phyloP scores from a whole-genome alignment of 148 eudicot species.

The Linanthus parryae region DNA sequence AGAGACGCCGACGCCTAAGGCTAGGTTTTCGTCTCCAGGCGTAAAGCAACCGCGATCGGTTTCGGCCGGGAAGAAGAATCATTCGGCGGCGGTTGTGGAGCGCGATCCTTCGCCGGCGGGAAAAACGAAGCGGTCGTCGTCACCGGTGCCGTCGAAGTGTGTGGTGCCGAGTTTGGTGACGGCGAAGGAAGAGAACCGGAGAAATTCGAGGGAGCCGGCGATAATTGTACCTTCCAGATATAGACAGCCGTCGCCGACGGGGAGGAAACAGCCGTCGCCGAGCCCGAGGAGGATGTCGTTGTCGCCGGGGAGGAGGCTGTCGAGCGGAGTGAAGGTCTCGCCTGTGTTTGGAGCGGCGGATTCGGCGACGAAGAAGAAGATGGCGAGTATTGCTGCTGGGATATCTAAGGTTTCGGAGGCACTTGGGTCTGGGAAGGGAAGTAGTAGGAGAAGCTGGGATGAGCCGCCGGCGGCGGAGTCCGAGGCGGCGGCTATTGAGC shows the following conservation, averaged over 20 bases:
- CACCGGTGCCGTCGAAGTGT: conserved; percentile 91
- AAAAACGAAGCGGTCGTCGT: conserved; percentile 69
- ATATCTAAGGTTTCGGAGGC: conserved; percentile 55
- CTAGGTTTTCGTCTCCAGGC: conserved; percentile 78
- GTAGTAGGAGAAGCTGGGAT: conserved; percentile 72
- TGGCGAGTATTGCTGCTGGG: conserved; percentile 46
- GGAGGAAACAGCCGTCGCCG: conserved; percentile 62
- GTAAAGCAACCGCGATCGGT: conserved; percentile 36
- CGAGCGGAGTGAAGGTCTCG: conserved; percentile 42
- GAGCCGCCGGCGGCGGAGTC: conserved; percentile 26
- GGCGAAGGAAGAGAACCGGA: conserved; percentile 69
- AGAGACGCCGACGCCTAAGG: conserved; percentile 25
- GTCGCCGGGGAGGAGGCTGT: conserved; percentile 83
- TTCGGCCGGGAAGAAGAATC: conserved; percentile 46
- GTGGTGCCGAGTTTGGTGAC: conserved; percentile 73
- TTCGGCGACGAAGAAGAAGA: conserved; percentile 64
- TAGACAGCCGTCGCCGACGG: conserved; percentile 81
- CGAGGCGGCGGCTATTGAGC: conserved; percentile 21
- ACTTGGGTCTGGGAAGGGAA: conserved; percentile 37
- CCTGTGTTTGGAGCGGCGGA: conserved; percentile 35
- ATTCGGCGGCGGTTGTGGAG: conserved; percentile 21
- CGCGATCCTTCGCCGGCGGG: conserved; percentile 83
- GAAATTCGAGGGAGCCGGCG: conserved; percentile 52
- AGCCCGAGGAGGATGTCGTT: conserved; percentile 71
- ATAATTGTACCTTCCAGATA: conserved; percentile 92